These are phyloP conservation scores for Huiozyma naganishii DNA, from an alignment of 805 yeast species.

Conservation along the genomic window DNA sequence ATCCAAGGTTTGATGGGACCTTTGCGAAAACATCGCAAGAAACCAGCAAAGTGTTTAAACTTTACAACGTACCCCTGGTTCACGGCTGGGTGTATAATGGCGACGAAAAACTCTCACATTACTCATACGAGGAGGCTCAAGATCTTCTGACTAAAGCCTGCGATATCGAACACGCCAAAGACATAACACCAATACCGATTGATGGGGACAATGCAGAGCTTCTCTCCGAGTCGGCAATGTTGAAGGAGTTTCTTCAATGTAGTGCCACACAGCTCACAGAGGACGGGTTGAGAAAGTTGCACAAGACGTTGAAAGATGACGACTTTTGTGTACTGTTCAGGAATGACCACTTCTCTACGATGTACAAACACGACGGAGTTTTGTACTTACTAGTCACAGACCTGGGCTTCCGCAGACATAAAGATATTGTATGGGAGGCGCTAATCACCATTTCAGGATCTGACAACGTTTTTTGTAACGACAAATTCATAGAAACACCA, in stretches of 20 bases:
- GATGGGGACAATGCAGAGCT: slow-evolving; percentile 12
- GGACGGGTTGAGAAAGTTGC: slow-evolving; percentile 44
- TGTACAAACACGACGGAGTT: slow-evolving; percentile 38
- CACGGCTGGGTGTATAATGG: slow-evolving; percentile 70
- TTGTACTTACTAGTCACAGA: slow-evolving; percentile 69
- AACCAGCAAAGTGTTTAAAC: slow-evolving; percentile 35
- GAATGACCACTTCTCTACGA: slow-evolving; percentile 79
- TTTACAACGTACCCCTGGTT: slow-evolving; percentile 47
- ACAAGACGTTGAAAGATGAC: slow-evolving; percentile 34
- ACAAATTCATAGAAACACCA: slow-evolving; percentile 34
- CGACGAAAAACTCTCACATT: slow-evolving; percentile 24
- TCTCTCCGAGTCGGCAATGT: slow-evolving; percentile 21
- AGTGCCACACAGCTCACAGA: slow-evolving; percentile 68
- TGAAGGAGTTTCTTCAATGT: slow-evolving; percentile 39
- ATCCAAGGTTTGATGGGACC: slow-evolving; percentile 55
- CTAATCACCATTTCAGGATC: slow-evolving; percentile 53
- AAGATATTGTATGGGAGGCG: slow-evolving; percentile 68
- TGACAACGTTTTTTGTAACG: slow-evolving; percentile 55
- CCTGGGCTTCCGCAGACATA: slow-evolving; percentile 41
- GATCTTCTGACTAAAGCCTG: slow-evolving; percentile 38
- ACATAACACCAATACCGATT: slow-evolving; percentile 4
- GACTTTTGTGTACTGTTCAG: slow-evolving; percentile 68
- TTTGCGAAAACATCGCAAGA: slow-evolving; percentile 43
- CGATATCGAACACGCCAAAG: slow-evolving; percentile 18
- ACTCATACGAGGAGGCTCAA: slow-evolving; percentile 51